phyloP scores from a whole-genome alignment of 352 stramenopile species.

The Pythium sukuiense region DNA sequence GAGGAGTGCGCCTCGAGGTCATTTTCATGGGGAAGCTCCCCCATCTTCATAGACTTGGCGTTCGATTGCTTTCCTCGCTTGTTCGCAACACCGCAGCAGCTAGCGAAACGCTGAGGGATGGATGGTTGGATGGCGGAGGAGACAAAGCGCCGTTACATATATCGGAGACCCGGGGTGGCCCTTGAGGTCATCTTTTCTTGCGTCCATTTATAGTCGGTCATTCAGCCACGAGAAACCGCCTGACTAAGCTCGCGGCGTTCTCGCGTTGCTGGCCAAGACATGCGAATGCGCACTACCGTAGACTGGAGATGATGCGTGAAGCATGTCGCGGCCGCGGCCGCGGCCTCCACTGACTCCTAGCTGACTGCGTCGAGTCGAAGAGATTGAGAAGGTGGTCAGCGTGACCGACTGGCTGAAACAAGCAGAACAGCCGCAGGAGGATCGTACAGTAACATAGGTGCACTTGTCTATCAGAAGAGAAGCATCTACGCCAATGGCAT shows the following conservation, averaged over 20 bases:
- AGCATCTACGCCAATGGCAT: neutral
- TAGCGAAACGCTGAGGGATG: neutral
- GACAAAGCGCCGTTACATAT: neutral
- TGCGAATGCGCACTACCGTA: neutral
- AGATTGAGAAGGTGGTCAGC: neutral
- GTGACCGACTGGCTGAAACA: neutral
- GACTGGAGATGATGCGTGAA: neutral
- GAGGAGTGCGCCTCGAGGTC: conserved; percentile 27
- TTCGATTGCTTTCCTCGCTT: neutral
- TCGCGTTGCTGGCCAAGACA: neutral
- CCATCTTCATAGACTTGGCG: conserved; percentile 10
- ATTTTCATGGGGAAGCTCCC: conserved; percentile 30
- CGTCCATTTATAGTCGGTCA: conserved; percentile 3
- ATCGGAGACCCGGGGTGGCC: neutral
- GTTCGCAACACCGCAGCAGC: neutral
- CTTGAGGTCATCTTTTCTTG: neutral
- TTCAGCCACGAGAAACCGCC: conserved; percentile 2
- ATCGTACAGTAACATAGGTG: neutral
- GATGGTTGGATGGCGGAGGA: neutral
- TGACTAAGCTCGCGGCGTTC: conserved; percentile 2
- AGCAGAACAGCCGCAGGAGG: neutral
- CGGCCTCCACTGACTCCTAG: neutral
- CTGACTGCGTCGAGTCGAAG: neutral
- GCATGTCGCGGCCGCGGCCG: neutral
- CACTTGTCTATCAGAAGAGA: neutral